Percentiles rank a stretch among this genome's conserved stretches.
Evolutionary conservation across 129 eudicot genomes (phyloP).

Genomic region (Pseudognaphalium luteoalbum): DNA sequence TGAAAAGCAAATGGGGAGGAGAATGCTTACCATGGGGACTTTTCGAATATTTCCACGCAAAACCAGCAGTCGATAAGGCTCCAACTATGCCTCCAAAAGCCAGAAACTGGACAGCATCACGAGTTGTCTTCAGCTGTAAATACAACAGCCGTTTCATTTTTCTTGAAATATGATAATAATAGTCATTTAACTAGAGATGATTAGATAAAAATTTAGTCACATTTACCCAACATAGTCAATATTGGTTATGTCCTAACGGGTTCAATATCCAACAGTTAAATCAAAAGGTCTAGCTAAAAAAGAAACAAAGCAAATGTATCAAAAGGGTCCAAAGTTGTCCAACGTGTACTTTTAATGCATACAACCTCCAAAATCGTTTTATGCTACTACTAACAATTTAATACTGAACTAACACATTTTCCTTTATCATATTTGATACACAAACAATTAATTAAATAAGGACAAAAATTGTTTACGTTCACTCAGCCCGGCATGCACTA

Average conservation of each 20-base stretch:
- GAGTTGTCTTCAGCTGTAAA: constrained; percentile 48
- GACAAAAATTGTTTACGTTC: neutral
- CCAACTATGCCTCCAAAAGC: constrained; percentile 60
- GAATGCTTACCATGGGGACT: constrained; percentile 60
- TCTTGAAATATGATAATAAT: neutral
- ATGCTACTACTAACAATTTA: neutral
- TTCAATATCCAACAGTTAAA: neutral
- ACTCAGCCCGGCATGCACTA: neutral
- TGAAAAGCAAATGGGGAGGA: neutral
- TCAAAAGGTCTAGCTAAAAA: neutral
- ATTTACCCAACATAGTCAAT: too few relatives aligned
- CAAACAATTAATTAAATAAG: neutral
- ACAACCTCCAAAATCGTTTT: neutral
- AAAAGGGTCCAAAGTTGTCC: neutral
- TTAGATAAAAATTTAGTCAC: neutral
- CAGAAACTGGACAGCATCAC: constrained; percentile 57
- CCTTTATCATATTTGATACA: neutral
- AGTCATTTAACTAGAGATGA: neutral
- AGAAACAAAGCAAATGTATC: neutral
- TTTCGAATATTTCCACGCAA: constrained; percentile 73
- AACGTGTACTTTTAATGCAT: neutral
- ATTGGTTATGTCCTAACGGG: too few relatives aligned
- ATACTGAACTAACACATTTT: neutral
- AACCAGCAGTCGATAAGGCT: constrained; percentile 69
- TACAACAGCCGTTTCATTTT: neutral